These are phyloP conservation scores for bread wheat (Triticum aestivum) DNA, from an alignment of 176 grass and related monocot species.

Conservation along the genomic window IWGSC_CS_RefSeq_v2.1 NC_057810.1:157678267-157678766, in stretches of 20 bases:
- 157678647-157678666: not conserved
- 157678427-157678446: slow-evolving; percentile 22
- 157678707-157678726: not conserved
- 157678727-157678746: not conserved
- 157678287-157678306: not conserved
- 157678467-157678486: slow-evolving; percentile 98
- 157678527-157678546: slow-evolving; percentile 98
- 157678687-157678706: slow-evolving; percentile 23
- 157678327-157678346: not conserved
- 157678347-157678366: not conserved
- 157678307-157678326: not conserved
- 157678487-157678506: slow-evolving; percentile 83
- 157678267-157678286: not conserved
- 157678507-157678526: slow-evolving; percentile 85
- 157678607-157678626: slow-evolving; percentile 96
- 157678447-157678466: slow-evolving; percentile 90
- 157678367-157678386: not conserved
- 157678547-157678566: slow-evolving; percentile 91
- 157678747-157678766: not conserved
- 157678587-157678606: slow-evolving; percentile 93
- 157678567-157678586: slow-evolving; percentile 64
- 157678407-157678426: not conserved
- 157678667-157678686: not conserved
- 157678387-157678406: not conserved
- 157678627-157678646: slow-evolving; percentile 73